phyloP scores from a whole-genome alignment of 345 rosid genomes.

The Citrus hindsii region DNA sequence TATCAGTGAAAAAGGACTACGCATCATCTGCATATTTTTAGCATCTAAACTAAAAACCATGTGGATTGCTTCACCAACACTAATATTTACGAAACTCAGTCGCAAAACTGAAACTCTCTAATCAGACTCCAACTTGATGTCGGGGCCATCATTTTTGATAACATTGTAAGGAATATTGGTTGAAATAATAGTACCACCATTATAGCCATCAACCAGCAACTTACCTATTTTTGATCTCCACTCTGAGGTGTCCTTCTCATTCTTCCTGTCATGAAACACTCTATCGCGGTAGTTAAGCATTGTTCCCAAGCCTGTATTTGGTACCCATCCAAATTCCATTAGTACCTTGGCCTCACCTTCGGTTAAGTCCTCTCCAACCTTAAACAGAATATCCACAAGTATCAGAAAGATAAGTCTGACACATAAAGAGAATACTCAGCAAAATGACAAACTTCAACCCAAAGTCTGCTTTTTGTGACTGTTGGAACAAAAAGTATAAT shows the following conservation, averaged over 20 bases:
- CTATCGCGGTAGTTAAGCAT: slow-evolving; percentile 86
- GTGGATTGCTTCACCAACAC: neutral
- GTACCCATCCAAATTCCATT: slow-evolving; percentile 75
- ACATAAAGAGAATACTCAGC: neutral
- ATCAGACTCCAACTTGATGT: slow-evolving; percentile 29
- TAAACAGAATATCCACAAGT: neutral
- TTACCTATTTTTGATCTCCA: slow-evolving; percentile 81
- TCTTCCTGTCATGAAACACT: slow-evolving; percentile 82
- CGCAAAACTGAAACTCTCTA: neutral
- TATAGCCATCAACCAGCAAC: slow-evolving; percentile 66
- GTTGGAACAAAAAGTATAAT: too few species aligned
- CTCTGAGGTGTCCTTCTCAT: slow-evolving; percentile 57
- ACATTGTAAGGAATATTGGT: slow-evolving; percentile 9
- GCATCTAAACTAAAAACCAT: neutral
- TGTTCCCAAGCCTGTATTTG: slow-evolving; percentile 79
- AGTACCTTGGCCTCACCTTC: slow-evolving; percentile 77
- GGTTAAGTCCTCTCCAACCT: slow-evolving; percentile 87
- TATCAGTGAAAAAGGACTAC: neutral
- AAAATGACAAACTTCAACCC: neutral
- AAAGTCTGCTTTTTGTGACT: neutral
- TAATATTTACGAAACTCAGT: neutral
- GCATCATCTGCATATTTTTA: neutral
- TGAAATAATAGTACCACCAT: slow-evolving; percentile 61
- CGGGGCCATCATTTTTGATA: slow-evolving; percentile 12
- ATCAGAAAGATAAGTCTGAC: neutral